phyloP scores from a whole-genome alignment of 1,284 basidiomycete genomes.

The Sporisorium reilianum region DNA sequence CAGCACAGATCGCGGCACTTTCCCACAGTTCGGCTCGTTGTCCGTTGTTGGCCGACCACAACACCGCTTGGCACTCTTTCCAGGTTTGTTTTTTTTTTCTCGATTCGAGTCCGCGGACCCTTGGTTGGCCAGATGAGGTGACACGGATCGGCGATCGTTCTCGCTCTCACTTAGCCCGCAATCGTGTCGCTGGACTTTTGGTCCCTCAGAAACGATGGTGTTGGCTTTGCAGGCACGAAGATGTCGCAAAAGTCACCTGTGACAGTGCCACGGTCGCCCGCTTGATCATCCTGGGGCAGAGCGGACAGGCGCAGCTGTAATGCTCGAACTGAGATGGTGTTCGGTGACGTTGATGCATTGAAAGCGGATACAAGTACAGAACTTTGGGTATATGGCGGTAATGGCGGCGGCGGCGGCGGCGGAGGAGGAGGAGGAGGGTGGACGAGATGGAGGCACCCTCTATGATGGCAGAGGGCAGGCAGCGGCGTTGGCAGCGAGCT shows the following conservation, averaged over 20 bases:
- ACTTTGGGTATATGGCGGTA: neutral
- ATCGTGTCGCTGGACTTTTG: too few relatives aligned
- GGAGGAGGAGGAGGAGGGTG: neutral
- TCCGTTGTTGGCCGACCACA: neutral
- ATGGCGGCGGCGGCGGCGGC: neutral
- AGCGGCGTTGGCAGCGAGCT: neutral
- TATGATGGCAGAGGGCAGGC: neutral
- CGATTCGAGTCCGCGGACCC: neutral
- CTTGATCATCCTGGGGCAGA: too few relatives aligned
- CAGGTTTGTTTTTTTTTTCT: neutral
- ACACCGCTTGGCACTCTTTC: slow-evolving; percentile 6
- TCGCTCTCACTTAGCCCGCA: too few relatives aligned
- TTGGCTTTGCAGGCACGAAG: neutral
- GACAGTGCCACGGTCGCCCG: neutral
- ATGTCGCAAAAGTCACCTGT: too few relatives aligned
- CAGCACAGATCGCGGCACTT: neutral
- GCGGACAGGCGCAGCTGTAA: neutral
- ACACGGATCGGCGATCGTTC: neutral
- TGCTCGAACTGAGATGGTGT: neutral
- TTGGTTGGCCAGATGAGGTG: too few relatives aligned
- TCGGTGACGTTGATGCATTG: neutral
- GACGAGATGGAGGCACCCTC: neutral
- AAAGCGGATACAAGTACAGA: neutral
- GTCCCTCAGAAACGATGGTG: neutral
- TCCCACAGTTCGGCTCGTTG: neutral